Conservation (phyloP, 306 rosid species). For the Mimosa bimucronata region DNA sequence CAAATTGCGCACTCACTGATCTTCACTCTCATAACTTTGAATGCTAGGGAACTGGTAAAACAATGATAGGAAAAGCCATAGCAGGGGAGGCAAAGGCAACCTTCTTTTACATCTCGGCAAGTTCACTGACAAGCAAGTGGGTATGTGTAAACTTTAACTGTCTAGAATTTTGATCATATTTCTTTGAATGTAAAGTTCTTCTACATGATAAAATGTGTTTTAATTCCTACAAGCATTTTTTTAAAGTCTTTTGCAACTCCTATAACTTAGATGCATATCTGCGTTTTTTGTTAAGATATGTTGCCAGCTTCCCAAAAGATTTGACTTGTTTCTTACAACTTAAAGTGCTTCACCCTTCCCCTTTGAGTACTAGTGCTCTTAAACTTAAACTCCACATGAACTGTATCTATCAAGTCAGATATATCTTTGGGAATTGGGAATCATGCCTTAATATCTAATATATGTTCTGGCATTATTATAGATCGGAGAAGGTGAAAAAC, state of each 20-base stretch:
- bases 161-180: slow-evolving; percentile 5
- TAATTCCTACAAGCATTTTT: background rate
- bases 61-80: slow-evolving; percentile 99
- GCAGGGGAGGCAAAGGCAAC: slow-evolving; percentile 99
- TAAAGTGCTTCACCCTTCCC: slow-evolving; percentile 30
- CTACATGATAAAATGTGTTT: background rate
- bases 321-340: slow-evolving; percentile 16
- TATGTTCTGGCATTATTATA: slow-evolving; percentile 46
- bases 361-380: background rate
- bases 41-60: slow-evolving; percentile 94
- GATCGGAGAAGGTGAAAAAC: slow-evolving; percentile 99
- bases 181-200: slow-evolving; percentile 3
- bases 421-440: slow-evolving; percentile 29
- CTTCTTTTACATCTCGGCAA: slow-evolving; percentile 95
- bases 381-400: background rate
- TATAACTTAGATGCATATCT: slow-evolving; percentile 21
- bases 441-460: slow-evolving; percentile 23
- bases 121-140: slow-evolving; percentile 97
- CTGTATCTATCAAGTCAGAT: slow-evolving; percentile 6
- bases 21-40: slow-evolving; percentile 36
- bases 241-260: slow-evolving; percentile 15
- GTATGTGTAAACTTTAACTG: slow-evolving; percentile 52
- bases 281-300: slow-evolving; percentile 24
- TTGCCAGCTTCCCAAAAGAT: slow-evolving; percentile 31
- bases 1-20: slow-evolving; percentile 28